A percentile compares a stretch with the other conserved stretches of the same genome.
Conservation (phyloP, 2,329 filamentous ascomycete genomes). For the Fusarium cicatricum region DNA sequence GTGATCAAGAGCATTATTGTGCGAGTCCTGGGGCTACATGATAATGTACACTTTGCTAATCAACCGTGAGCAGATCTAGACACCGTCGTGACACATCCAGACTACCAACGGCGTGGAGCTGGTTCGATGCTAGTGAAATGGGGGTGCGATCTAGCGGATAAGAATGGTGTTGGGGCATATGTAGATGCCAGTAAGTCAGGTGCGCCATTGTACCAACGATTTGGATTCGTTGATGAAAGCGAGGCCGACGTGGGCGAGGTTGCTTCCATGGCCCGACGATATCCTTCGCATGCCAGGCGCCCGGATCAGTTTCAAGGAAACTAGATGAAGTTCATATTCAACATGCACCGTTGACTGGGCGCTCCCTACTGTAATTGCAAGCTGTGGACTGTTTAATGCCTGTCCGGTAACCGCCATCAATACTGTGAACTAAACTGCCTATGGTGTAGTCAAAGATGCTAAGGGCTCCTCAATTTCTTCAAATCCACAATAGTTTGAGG, state of each 20-base stretch:
- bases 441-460: too few relatives aligned
- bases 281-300: background rate
- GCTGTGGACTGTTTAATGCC: too few relatives aligned
- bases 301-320: too few relatives aligned
- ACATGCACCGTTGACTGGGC: too few relatives aligned
- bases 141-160: conserved; percentile 37
- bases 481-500: too few relatives aligned
- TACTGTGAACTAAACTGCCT: too few relatives aligned
- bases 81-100: conserved; percentile 38
- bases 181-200: conserved; percentile 37
- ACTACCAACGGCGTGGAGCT: conserved; percentile 38
- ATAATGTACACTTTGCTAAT: background rate
- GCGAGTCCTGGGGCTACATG: background rate
- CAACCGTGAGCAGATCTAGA: conserved; percentile 34
- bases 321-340: too few relatives aligned
- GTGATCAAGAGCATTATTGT: conserved; percentile 28
- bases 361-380: too few relatives aligned
- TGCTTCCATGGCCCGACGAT: conserved; percentile 22
- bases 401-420: too few relatives aligned
- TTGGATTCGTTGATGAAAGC: conserved; percentile 29
- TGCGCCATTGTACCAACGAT: conserved; percentile 19
- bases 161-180: conserved; percentile 30
- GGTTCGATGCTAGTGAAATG: conserved; percentile 38
- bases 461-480: too few relatives aligned
- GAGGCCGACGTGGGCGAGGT: conserved; percentile 17